Evolutionary conservation across 768 basidiomycete species (phyloP), one percentile per base, ranked within the genome.

Genomic region (Dendrothele bispora): DNA sequence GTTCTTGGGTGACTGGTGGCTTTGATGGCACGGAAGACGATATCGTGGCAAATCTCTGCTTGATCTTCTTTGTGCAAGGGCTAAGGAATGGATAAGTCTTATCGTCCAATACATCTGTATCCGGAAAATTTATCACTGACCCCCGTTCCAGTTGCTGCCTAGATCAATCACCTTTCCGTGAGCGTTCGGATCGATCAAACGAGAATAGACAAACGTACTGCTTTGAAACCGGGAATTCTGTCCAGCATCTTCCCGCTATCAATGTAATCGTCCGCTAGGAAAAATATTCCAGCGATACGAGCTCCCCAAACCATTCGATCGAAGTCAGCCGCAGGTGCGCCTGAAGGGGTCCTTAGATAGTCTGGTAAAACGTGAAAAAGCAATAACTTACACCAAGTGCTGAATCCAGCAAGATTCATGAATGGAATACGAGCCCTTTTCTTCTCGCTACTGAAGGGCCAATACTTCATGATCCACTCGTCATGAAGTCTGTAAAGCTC

Each of bases 301-400:
- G 18, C 50, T 39, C 50, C 50, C 50, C 50, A 52, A 20, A 52
- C 50, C 50, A 52, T 52, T 4, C 50, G 5, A 40, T 52, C 50
- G 25, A 52, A 52, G 39, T 52, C 47, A 3, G 50, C 50, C 2
- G 50, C 50, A 8, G 50, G 50, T 5, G 50, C 50, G 25, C 50
- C 50, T 51, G 35, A 10, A 39, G 18, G n/a, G n/a, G n/a, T n/a
- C n/a, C n/a, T n/a, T n/a, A n/a, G n/a, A n/a, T n/a, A n/a, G n/a
- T n/a, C n/a, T n/a, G n/a, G n/a, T n/a, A n/a, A n/a, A n/a, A n/a
- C n/a, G n/a, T n/a, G n/a, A n/a, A n/a, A n/a, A n/a, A n/a, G n/a
- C n/a, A n/a, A n/a, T n/a, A n/a, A n/a, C n/a, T n/a, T n/a, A n/a
- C n/a, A n/a, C n/a, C n/a, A n/a, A n/a, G n/a, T n/a, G n/a, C n/a